These are phyloP conservation scores for Candida sp. DNA, from an alignment of 1,139 yeast genomes.

Conservation along the genomic window DNA sequence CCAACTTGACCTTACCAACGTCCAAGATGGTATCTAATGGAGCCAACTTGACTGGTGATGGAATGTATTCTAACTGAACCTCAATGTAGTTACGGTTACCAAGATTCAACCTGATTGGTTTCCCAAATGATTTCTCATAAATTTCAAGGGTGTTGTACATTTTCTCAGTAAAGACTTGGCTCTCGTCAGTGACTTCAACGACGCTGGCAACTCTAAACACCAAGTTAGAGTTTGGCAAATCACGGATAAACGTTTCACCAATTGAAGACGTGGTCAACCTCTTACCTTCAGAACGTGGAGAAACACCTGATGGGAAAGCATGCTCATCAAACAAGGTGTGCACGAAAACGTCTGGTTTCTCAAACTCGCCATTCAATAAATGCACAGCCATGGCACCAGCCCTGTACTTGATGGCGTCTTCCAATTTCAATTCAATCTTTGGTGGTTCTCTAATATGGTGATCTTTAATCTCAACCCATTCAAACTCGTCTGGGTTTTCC, in stretches of 20 bases:
- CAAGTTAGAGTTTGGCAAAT: slow-evolving; percentile 62
- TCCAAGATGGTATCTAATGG: slow-evolving; percentile 66
- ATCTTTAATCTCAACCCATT: slow-evolving; percentile 62
- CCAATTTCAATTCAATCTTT: slow-evolving; percentile 54
- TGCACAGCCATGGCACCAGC: slow-evolving; percentile 67
- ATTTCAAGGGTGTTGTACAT: slow-evolving; percentile 55
- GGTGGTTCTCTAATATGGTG: slow-evolving; percentile 47
- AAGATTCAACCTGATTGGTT: slow-evolving; percentile 51
- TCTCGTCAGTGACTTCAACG: slow-evolving; percentile 47
- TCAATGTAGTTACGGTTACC: slow-evolving; percentile 45
- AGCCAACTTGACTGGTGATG: slow-evolving; percentile 57
- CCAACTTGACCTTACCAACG: slow-evolving; percentile 64
- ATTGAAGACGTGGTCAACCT: slow-evolving; percentile 41
- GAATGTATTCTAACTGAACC: slow-evolving; percentile 62
- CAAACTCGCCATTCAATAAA: slow-evolving; percentile 51
- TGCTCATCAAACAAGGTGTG: slow-evolving; percentile 70
- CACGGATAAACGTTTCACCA: slow-evolving; percentile 69
- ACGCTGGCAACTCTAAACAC: slow-evolving; percentile 59
- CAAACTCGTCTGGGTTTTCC: slow-evolving; percentile 63
- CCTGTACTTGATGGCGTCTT: slow-evolving; percentile 55
- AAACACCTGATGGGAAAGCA: slow-evolving; percentile 59
- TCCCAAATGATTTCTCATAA: slow-evolving; percentile 48
- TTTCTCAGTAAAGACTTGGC: slow-evolving; percentile 55
- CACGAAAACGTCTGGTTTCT: slow-evolving; percentile 51
- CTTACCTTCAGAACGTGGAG: slow-evolving; percentile 48